Evolutionary conservation across 2,329 filamentous ascomycete species (phyloP).

Genomic region (Coleophoma crateriformis): DNA sequence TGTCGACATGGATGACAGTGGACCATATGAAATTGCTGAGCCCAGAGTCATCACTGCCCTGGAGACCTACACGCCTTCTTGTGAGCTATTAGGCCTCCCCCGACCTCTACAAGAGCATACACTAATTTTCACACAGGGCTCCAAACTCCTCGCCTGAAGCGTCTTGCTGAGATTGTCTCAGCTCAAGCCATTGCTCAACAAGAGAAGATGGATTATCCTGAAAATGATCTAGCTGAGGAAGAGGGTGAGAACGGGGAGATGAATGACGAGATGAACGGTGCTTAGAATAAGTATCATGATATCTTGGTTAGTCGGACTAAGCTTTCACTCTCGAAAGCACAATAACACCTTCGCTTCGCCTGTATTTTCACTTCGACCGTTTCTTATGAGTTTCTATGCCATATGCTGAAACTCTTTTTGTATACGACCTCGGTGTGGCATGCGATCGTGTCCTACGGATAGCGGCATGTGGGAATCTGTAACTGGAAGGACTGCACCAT

Average conservation of each 20-base stretch:
- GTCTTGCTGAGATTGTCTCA: conserved; percentile 95
- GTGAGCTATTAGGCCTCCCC: conserved; percentile 47
- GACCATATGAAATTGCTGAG: conserved; percentile 97
- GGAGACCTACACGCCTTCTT: conserved; percentile 97
- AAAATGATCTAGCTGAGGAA: conserved; percentile 39
- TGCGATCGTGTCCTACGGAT: conserved; percentile 12
- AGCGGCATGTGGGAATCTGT: conserved; percentile 17
- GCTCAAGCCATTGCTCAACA: conserved; percentile 95
- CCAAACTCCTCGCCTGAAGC: conserved; percentile 91
- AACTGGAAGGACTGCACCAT: conserved; percentile 12
- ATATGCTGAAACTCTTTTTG: conserved; percentile 16
- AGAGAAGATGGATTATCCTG: conserved; percentile 66
- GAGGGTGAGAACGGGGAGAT: conserved; percentile 34
- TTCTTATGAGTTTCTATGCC: conserved; percentile 3
- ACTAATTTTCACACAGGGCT: conserved; percentile 58
- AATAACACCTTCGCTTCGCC: conserved; percentile 20
- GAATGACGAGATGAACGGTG: conserved; percentile 13
- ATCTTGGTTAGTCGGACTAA: not conserved
- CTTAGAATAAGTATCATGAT: conserved; percentile 10
- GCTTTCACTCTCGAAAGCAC: not conserved
- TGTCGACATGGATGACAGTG: conserved; percentile 98
- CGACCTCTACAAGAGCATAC: conserved; percentile 3
- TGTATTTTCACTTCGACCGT: conserved; percentile 22
- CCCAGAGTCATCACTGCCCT: conserved; percentile 91
- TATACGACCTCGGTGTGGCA: conserved; percentile 16